Conservation (phyloP, 2,329 filamentous ascomycete species). For the Penicillium sp. region DNA sequence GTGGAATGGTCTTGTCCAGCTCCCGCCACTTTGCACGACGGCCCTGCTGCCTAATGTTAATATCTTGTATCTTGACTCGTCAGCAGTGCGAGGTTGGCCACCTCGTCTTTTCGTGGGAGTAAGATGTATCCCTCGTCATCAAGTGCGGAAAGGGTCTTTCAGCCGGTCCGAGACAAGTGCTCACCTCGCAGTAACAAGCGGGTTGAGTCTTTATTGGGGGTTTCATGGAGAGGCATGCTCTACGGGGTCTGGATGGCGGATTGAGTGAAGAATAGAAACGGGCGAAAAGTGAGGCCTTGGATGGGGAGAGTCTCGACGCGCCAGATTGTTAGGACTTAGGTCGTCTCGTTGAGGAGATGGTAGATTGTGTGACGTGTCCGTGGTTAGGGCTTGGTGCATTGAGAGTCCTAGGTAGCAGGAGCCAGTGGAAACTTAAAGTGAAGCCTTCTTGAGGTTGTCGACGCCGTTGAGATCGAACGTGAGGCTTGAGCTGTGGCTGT, state of each 20-base stretch:
- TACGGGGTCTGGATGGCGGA: too few relatives aligned
- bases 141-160: too few relatives aligned
- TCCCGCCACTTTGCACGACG: neutral
- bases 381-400: neutral
- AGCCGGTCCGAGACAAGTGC: too few relatives aligned
- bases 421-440: neutral
- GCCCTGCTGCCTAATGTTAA: neutral
- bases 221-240: too few relatives aligned
- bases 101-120: neutral
- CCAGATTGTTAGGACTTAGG: too few relatives aligned
- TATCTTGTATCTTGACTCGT: too few relatives aligned
- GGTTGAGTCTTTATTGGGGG: neutral
- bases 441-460: neutral
- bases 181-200: too few relatives aligned
- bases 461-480: neutral
- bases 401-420: too few relatives aligned
- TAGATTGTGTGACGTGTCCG: neutral
- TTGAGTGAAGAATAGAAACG: too few relatives aligned
- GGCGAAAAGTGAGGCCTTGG: too few relatives aligned
- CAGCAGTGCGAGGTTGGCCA: neutral
- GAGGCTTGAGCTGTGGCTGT: neutral
- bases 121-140: constrained; percentile 2
- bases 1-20: neutral
- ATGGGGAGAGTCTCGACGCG: too few relatives aligned
- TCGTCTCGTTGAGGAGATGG: neutral